Conservation (phyloP, 2,329 filamentous ascomycete species). For the Fusarium agapanthi region DNA sequence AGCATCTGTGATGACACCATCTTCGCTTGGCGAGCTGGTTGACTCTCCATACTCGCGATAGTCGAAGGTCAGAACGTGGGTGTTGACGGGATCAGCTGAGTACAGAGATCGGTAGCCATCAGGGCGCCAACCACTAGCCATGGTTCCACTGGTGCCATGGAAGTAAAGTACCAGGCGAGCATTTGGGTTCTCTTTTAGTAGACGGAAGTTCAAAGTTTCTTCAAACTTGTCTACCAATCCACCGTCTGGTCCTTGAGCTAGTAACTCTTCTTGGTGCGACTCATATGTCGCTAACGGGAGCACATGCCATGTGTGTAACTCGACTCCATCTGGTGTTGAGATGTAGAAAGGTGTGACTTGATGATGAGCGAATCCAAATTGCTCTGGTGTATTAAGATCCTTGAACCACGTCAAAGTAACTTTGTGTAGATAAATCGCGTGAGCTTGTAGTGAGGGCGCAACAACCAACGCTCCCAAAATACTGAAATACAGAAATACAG, state of each 20-base stretch:
- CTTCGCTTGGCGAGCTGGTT: slow-evolving; percentile 62
- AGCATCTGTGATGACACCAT: slow-evolving; percentile 63
- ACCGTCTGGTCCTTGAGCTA: slow-evolving; percentile 37
- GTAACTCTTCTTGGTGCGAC: slow-evolving; percentile 55
- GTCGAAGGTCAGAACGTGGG: slow-evolving; percentile 68
- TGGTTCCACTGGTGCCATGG: slow-evolving; percentile 65
- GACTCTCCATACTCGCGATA: slow-evolving; percentile 68
- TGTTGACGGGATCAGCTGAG: slow-evolving; percentile 58
- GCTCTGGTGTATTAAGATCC: slow-evolving; percentile 69
- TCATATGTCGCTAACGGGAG: slow-evolving; percentile 62
- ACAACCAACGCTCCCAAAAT: slow-evolving; percentile 19
- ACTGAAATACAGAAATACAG: slow-evolving; percentile 30
- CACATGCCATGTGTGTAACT: slow-evolving; percentile 77
- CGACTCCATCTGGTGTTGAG: slow-evolving; percentile 69
- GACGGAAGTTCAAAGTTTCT: slow-evolving; percentile 49
- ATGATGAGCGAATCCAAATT: slow-evolving; percentile 74
- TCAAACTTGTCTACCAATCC: slow-evolving; percentile 10
- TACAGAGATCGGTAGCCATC: slow-evolving; percentile 65
- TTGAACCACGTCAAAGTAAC: slow-evolving; percentile 59
- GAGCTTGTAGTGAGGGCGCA: slow-evolving; percentile 29
- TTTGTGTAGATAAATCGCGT: slow-evolving; percentile 59
- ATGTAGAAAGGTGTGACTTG: slow-evolving; percentile 77
- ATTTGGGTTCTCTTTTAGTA: slow-evolving; percentile 56
- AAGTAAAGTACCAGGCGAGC: slow-evolving; percentile 58
- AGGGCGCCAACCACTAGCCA: slow-evolving; percentile 63